Conservation (phyloP, 345 rosid genomes). For the Lepidium sativum region DNA sequence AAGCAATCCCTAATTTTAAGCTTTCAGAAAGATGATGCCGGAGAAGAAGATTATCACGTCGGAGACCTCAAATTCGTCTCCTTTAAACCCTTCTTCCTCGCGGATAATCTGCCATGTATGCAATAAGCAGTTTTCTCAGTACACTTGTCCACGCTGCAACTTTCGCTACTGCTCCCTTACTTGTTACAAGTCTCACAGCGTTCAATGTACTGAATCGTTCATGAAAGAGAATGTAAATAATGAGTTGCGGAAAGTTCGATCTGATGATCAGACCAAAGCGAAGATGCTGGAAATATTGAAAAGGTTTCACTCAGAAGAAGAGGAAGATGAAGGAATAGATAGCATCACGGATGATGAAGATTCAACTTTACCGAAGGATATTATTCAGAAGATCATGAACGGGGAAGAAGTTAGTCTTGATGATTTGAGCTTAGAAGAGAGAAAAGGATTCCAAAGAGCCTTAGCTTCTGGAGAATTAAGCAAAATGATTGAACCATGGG, state of each 20-base stretch:
- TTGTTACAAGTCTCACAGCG: conserved; percentile 83
- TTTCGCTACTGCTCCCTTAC: conserved; percentile 74
- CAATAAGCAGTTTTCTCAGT: conserved; percentile 84
- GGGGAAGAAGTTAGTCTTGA: conserved; percentile 56
- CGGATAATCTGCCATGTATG: conserved; percentile 78
- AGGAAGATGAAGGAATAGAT: conserved; percentile 37
- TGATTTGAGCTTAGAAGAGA: conserved; percentile 67
- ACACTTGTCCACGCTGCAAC: conserved; percentile 94
- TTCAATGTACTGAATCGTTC: conserved; percentile 85
- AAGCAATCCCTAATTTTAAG: background rate
- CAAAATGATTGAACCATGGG: conserved; percentile 87
- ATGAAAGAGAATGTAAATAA: conserved; percentile 82
- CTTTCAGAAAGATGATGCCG: conserved; percentile 25
- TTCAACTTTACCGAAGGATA: conserved; percentile 52
- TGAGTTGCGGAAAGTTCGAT: conserved; percentile 55
- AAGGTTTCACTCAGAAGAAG: conserved; percentile 64
- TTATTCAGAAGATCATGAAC: conserved; percentile 49
- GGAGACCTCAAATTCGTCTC: conserved; percentile 40
- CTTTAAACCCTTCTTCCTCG: conserved; percentile 46
- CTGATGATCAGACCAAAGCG: conserved; percentile 51
- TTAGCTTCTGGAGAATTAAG: conserved; percentile 86
- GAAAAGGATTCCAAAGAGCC: conserved; percentile 72
- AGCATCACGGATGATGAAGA: conserved; percentile 32
- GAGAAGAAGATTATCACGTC: conserved; percentile 33
- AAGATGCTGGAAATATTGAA: conserved; percentile 78